Percentiles rank a stretch among this genome's conserved stretches.
Evolutionary conservation across 371 early-diverging fungal genomes (phyloP).

Genomic region (Chytridium lagenaria): DNA sequence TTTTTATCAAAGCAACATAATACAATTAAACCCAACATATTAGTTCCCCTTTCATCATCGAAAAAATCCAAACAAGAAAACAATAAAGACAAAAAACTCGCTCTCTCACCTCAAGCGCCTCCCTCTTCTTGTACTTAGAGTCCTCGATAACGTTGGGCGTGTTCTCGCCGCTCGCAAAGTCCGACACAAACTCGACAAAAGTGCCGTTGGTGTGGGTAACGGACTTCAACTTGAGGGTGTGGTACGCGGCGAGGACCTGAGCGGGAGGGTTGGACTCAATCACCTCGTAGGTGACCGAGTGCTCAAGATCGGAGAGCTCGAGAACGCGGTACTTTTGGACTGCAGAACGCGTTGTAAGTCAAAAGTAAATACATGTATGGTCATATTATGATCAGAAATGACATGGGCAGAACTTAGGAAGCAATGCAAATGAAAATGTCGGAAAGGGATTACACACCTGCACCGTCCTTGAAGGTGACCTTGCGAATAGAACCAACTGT

Average conservation of each 20-base stretch:
- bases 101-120: conserved; percentile 60
- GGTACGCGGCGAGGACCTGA: conserved; percentile 59
- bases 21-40: not conserved
- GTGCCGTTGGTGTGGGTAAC: conserved; percentile 68
- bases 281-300: conserved; percentile 66
- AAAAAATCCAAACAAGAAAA: not conserved
- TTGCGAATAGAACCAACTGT: conserved; percentile 62
- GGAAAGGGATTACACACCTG: conserved; percentile 62
- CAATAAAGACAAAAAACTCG: not conserved
- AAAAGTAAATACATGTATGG: conserved; percentile 4
- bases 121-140: conserved; percentile 69
- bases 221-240: conserved; percentile 58
- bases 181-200: conserved; percentile 69
- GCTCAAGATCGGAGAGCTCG: conserved; percentile 50
- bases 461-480: conserved; percentile 67
- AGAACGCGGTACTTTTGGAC: conserved; percentile 10
- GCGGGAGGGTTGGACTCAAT: conserved; percentile 65
- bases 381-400: conserved; percentile 1
- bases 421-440: too few species aligned
- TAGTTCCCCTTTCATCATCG: not conserved
- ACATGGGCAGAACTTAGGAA: conserved; percentile 58
- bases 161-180: conserved; percentile 65
- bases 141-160: conserved; percentile 60
- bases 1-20: not conserved
- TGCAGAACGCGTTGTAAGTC: too few species aligned